Evolutionary conservation across 441 rosid genomes (phyloP).

Genomic region (Iberis amara): DNA sequence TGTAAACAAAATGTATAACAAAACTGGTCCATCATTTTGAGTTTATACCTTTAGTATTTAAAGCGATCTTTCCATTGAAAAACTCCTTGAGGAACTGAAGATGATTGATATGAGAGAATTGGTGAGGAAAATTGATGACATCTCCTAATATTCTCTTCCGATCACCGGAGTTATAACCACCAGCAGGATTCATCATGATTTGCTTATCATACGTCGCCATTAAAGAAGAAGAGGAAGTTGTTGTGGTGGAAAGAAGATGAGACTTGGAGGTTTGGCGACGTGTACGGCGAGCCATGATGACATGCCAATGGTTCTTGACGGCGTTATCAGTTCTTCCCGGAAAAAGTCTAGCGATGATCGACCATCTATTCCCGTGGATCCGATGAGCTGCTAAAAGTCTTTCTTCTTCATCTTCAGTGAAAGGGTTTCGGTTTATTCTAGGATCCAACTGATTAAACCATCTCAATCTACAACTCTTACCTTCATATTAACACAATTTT

Average conservation of each 20-base stretch:
- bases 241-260: conserved; percentile 2
- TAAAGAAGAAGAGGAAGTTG: too few relatives aligned
- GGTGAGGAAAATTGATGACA: conserved; percentile 13
- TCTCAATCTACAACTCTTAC: conserved; percentile 89
- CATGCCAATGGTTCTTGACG: conserved; percentile 94
- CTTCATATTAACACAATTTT: too few relatives aligned
- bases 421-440: conserved; percentile 70
- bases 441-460: conserved; percentile 96
- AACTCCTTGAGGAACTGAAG: conserved; percentile 27
- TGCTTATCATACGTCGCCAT: conserved; percentile 7
- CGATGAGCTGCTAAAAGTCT: conserved; percentile 63
- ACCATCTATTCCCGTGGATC: conserved; percentile 84
- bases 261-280: conserved; percentile 47
- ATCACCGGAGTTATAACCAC: neutral
- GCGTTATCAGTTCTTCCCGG: conserved; percentile 95
- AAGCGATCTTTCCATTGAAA: conserved; percentile 3
- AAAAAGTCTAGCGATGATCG: conserved; percentile 71
- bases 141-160: conserved; percentile 10
- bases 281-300: conserved; percentile 69
- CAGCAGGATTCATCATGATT: neutral
- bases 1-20: neutral
- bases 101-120: conserved; percentile 22
- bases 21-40: neutral
- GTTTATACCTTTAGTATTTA: neutral
- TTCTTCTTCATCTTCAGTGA: conserved; percentile 77